Evolutionary conservation across 345 rosid genomes (phyloP).

Genomic region (Brassica napus): Da-Ae NC_063445.1:46136501-46137000

Average conservation of each 20-base stretch:
- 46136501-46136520: slow-evolving; percentile 44
- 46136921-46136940: slow-evolving; percentile 87
- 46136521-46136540: slow-evolving; percentile 65
- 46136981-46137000: neutral
- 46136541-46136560: slow-evolving; percentile 76
- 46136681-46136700: slow-evolving; percentile 57
- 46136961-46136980: slow-evolving; percentile 16
- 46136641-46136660: slow-evolving; percentile 79
- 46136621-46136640: slow-evolving; percentile 46
- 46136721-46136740: slow-evolving; percentile 85
- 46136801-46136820: slow-evolving; percentile 19
- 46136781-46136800: slow-evolving; percentile 14
- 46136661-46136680: slow-evolving; percentile 91
- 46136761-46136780: slow-evolving; percentile 71
- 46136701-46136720: slow-evolving; percentile 56
- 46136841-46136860: slow-evolving; percentile 57
- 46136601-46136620: slow-evolving; percentile 62
- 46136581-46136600: slow-evolving; percentile 84
- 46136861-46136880: slow-evolving; percentile 85
- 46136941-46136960: neutral
- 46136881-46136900: slow-evolving; percentile 73
- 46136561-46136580: slow-evolving; percentile 67
- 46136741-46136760: slow-evolving; percentile 83
- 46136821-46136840: slow-evolving; percentile 1
- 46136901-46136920: slow-evolving; percentile 88